A percentile compares a stretch with the other conserved stretches of the same genome.
phyloP scores from a whole-genome alignment of 1,284 basidiomycete species.

The Moniliophthora roreri region DNA sequence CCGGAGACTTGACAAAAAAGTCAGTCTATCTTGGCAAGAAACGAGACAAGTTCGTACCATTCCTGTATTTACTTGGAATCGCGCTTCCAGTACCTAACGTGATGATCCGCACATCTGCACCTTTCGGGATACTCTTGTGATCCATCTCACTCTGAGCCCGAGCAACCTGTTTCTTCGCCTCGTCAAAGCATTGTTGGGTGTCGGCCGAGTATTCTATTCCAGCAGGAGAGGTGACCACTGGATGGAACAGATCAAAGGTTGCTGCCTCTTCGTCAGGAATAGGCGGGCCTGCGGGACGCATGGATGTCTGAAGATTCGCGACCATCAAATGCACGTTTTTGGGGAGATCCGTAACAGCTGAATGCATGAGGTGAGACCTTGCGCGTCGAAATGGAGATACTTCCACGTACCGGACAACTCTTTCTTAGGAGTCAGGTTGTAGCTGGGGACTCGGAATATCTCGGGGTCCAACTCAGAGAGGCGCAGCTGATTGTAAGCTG shows the following conservation, averaged over 20 bases:
- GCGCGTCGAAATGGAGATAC: neutral
- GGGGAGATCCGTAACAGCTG: slow-evolving; percentile 52
- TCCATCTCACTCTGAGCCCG: slow-evolving; percentile 17
- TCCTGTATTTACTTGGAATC: slow-evolving; percentile 81
- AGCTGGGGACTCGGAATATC: slow-evolving; percentile 76
- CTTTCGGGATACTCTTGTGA: slow-evolving; percentile 30
- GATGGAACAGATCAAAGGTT: slow-evolving; percentile 51
- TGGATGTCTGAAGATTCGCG: slow-evolving; percentile 34
- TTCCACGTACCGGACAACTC: slow-evolving; percentile 40
- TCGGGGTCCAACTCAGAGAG: slow-evolving; percentile 71
- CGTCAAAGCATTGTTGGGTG: slow-evolving; percentile 34
- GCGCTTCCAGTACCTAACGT: slow-evolving; percentile 91
- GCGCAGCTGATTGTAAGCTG: slow-evolving; percentile 71
- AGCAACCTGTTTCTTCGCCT: slow-evolving; percentile 30
- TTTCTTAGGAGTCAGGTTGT: slow-evolving; percentile 38
- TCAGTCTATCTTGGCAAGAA: neutral
- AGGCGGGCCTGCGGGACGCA: slow-evolving; percentile 51
- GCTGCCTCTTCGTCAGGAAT: slow-evolving; percentile 27
- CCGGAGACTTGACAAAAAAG: slow-evolving; percentile 58
- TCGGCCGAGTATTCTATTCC: slow-evolving; percentile 33
- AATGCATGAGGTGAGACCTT: slow-evolving; percentile 1
- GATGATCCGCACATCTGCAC: slow-evolving; percentile 70
- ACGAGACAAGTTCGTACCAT: slow-evolving; percentile 50
- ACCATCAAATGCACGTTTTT: slow-evolving; percentile 40
- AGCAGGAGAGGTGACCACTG: slow-evolving; percentile 29